Evolutionary conservation across 73 alveolate species (phyloP).

Genomic region (Tetrahymena malaccensis): DNA sequence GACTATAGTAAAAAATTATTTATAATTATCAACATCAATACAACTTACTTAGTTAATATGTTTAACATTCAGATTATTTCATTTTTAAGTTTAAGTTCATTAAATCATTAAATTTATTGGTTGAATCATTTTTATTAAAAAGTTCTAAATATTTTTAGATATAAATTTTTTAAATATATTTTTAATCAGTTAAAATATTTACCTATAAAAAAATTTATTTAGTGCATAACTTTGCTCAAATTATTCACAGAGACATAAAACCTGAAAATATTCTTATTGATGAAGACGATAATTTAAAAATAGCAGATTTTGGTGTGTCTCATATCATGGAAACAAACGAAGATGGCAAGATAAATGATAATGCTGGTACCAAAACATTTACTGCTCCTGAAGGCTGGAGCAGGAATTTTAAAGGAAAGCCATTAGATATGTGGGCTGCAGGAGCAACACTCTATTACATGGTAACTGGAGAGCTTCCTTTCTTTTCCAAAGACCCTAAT

Average conservation of each 20-base stretch:
- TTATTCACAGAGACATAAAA: slow-evolving; percentile 38
- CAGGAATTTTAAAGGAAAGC: slow-evolving; percentile 49
- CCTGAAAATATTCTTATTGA: slow-evolving; percentile 36
- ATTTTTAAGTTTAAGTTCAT: too few species aligned
- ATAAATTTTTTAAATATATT: too few species aligned
- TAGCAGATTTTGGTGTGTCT: slow-evolving; percentile 43
- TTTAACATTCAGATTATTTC: too few species aligned
- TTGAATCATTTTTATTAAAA: not conserved
- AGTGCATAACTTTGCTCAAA: slow-evolving; percentile 31
- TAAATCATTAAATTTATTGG: not conserved
- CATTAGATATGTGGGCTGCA: slow-evolving; percentile 71
- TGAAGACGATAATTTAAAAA: slow-evolving; percentile 10
- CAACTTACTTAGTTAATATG: too few species aligned
- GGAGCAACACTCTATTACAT: slow-evolving; percentile 63
- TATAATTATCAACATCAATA: too few species aligned
- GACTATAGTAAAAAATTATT: slow-evolving; percentile 15
- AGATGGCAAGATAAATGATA: slow-evolving; percentile 12
- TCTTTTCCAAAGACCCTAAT: slow-evolving; percentile 24
- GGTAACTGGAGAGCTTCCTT: slow-evolving; percentile 53
- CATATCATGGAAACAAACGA: slow-evolving; percentile 30
- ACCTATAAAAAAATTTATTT: too few species aligned
- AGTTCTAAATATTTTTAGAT: too few species aligned
- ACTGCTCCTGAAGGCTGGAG: slow-evolving; percentile 37
- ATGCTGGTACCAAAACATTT: slow-evolving; percentile 29
- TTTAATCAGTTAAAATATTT: too few species aligned